Percentiles rank a stretch among this genome's conserved stretches.
phyloP scores from a whole-genome alignment of 345 rosid genomes.

The Lenwebbia sp. region DNA sequence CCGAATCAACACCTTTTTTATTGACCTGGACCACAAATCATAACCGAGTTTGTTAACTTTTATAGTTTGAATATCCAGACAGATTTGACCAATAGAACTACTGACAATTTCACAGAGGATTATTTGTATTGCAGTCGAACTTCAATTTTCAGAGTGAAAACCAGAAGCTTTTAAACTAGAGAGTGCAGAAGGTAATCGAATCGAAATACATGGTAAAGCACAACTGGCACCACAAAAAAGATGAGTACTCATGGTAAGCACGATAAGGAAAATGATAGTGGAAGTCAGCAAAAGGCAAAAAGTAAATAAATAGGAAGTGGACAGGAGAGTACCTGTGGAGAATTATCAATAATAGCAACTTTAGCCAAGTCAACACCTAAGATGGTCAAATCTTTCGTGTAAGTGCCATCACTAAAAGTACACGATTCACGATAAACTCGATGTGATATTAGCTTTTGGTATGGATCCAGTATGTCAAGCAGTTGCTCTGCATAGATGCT shows the following conservation, averaged over 20 bases:
- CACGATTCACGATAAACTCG: slow-evolving; percentile 85
- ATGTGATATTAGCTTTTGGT: slow-evolving; percentile 59
- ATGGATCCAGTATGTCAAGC: slow-evolving; percentile 73
- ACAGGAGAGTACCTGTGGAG: slow-evolving; percentile 67
- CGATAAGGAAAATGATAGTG: neutral
- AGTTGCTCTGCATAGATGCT: slow-evolving; percentile 85
- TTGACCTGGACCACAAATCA: neutral
- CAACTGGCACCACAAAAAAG: neutral
- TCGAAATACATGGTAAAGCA: neutral
- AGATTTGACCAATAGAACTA: neutral
- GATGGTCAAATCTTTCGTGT: slow-evolving; percentile 88
- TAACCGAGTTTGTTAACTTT: neutral
- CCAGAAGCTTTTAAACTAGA: neutral
- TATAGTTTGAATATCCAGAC: neutral
- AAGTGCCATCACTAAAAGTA: slow-evolving; percentile 73
- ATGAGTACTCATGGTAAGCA: neutral
- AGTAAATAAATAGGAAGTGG: neutral
- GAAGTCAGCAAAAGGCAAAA: neutral
- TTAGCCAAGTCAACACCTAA: slow-evolving; percentile 93
- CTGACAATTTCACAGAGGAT: neutral
- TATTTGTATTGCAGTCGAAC: neutral
- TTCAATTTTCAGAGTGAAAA: neutral
- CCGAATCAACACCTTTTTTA: neutral
- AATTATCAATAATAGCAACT: slow-evolving; percentile 91
- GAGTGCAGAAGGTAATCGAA: neutral